Percentiles rank a stretch among this genome's conserved stretches.
Conservation (phyloP, 495 filamentous ascomycete genomes). For the Xylaria bambusicola region DNA sequence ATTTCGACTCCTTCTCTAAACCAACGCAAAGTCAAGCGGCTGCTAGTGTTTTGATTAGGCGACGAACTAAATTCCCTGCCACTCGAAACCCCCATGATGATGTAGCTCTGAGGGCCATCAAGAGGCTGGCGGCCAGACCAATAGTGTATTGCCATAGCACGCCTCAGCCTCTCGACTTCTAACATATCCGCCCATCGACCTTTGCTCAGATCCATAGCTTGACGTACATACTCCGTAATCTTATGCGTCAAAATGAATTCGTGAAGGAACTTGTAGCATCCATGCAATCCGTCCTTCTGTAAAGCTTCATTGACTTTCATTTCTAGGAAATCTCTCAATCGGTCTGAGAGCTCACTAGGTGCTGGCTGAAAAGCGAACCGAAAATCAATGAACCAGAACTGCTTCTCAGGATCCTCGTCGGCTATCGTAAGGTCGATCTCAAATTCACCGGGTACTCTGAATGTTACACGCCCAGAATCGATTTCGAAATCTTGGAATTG, state of each 20-base stretch:
- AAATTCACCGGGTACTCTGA: constrained; percentile 79
- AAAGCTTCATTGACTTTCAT: constrained; percentile 68
- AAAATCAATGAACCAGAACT: constrained; percentile 92
- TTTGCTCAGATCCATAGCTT: constrained; percentile 67
- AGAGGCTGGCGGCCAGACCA: constrained; percentile 64
- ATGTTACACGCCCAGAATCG: constrained; percentile 79
- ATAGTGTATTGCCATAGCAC: constrained; percentile 84
- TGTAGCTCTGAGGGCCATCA: constrained; percentile 75
- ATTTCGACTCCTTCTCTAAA: constrained; percentile 78
- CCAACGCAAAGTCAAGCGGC: constrained; percentile 71
- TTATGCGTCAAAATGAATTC: constrained; percentile 85
- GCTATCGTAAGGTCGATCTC: constrained; percentile 89
- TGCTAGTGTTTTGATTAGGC: constrained; percentile 42
- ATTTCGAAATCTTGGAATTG: constrained; percentile 74
- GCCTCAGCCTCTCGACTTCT: constrained; percentile 71
- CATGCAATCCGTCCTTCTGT: constrained; percentile 62
- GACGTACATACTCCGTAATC: constrained; percentile 72
- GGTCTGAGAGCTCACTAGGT: constrained; percentile 56
- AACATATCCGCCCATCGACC: constrained; percentile 75
- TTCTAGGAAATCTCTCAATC: constrained; percentile 66
- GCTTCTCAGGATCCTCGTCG: constrained; percentile 73
- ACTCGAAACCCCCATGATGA: constrained; percentile 80
- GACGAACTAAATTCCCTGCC: constrained; percentile 47
- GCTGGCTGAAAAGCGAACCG: constrained; percentile 78
- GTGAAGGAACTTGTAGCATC: constrained; percentile 83